Conservation (phyloP, 305 asterid species). For the Plantago coronopus region DNA sequence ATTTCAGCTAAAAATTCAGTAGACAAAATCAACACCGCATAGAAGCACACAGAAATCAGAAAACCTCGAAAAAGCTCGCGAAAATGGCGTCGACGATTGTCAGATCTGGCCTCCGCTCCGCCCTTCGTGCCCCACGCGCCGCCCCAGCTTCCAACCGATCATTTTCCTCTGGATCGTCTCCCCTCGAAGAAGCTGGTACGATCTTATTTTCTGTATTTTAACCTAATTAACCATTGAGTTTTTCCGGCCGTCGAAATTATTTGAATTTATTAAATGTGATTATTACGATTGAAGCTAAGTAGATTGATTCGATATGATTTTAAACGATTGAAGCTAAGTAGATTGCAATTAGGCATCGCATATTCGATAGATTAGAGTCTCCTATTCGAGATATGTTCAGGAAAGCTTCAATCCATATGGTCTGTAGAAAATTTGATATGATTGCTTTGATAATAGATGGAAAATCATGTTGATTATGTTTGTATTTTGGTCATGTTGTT, state of each 20-base stretch:
- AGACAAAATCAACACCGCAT: too few relatives aligned
- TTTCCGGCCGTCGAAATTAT: too few relatives aligned
- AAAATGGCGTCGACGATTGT: conserved; percentile 67
- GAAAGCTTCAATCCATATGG: not conserved
- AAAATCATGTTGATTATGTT: not conserved
- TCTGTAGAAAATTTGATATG: not conserved
- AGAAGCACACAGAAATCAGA: not conserved
- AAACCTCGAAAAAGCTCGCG: not conserved
- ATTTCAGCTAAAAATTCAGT: too few relatives aligned
- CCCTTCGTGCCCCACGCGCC: conserved; percentile 40
- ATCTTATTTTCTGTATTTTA: not conserved
- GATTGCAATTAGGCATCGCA: too few relatives aligned
- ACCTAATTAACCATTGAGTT: not conserved
- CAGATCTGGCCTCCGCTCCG: conserved; percentile 66
- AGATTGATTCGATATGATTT: not conserved
- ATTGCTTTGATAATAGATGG: not conserved
- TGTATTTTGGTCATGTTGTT: not conserved
- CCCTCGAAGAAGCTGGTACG: conserved; percentile 69
- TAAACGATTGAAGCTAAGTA: not conserved
- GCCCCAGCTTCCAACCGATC: conserved; percentile 44
- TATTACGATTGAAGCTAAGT: too few relatives aligned
- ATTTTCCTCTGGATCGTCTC: conserved; percentile 45
- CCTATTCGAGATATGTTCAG: not conserved
- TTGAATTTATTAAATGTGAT: too few relatives aligned
- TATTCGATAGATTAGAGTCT: too few relatives aligned